Percentiles rank a stretch among this genome's conserved stretches.
These are phyloP conservation scores for Balansia obtecta DNA, from an alignment of 2,329 filamentous ascomycete species.

Conservation along the genomic window DNA sequence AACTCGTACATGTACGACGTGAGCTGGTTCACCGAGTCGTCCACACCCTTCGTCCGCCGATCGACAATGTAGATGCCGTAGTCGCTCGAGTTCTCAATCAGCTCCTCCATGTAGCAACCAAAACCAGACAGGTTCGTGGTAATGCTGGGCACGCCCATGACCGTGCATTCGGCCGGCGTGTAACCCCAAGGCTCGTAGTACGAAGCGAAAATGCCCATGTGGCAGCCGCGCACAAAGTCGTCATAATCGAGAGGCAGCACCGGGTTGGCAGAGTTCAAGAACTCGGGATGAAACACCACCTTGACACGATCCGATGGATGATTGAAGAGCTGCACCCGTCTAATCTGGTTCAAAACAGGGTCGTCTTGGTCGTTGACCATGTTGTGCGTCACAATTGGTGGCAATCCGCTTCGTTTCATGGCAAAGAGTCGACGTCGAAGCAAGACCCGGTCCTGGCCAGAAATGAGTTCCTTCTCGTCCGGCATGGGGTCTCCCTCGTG, in stretches of 20 bases:
- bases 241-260: constrained; percentile 95
- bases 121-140: constrained; percentile 97
- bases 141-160: constrained; percentile 97
- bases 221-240: constrained; percentile 94
- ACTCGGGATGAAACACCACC: constrained; percentile 95
- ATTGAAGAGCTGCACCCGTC: constrained; percentile 94
- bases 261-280: constrained; percentile 89
- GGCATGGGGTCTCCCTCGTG: constrained; percentile 88
- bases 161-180: constrained; percentile 93
- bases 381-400: constrained; percentile 97
- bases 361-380: constrained; percentile 93
- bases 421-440: constrained; percentile 85
- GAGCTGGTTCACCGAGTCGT: constrained; percentile 94
- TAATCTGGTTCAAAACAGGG: constrained; percentile 89
- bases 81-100: constrained; percentile 95
- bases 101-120: constrained; percentile 98
- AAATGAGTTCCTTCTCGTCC: constrained; percentile 93
- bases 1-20: constrained; percentile 85
- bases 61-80: constrained; percentile 99
- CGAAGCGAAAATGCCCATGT: constrained; percentile 88
- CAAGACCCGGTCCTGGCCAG: constrained; percentile 81
- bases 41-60: constrained; percentile 84
- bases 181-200: constrained; percentile 99
- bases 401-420: constrained; percentile 85
- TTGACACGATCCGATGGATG: constrained; percentile 91